Evolutionary conservation across 768 basidiomycete species (phyloP).

Genomic region (Rhizopogon vesiculosus): DNA sequence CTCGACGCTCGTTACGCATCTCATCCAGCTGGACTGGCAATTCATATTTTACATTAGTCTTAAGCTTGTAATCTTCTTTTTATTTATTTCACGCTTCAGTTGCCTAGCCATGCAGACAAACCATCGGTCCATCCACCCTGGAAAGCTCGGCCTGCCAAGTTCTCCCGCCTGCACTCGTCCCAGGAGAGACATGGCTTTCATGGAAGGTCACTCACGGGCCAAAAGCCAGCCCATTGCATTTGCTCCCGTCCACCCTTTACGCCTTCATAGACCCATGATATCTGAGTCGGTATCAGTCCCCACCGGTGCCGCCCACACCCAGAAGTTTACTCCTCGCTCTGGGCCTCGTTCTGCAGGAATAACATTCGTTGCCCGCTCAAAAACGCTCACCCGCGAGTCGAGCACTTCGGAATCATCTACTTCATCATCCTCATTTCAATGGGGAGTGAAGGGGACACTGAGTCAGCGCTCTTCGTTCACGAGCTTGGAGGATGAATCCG

Average conservation of each 20-base stretch:
- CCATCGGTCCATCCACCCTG: neutral
- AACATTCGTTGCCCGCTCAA: neutral
- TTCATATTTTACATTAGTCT: neutral
- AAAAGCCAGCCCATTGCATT: neutral
- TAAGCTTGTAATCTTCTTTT: neutral
- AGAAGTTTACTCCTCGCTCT: neutral
- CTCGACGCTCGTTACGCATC: conserved; percentile 1
- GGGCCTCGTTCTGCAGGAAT: neutral
- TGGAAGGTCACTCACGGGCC: neutral
- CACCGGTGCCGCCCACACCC: neutral
- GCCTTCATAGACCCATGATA: conserved; percentile 17
- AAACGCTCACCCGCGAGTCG: neutral
- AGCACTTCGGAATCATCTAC: conserved; percentile 14
- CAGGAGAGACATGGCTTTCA: neutral
- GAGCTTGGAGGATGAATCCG: conserved; percentile 38
- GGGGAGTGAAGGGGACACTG: conserved; percentile 27
- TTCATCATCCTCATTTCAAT: conserved; percentile 32
- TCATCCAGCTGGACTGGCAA: conserved; percentile 21
- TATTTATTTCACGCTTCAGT: neutral
- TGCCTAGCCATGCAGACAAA: conserved; percentile 2
- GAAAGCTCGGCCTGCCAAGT: conserved; percentile 9
- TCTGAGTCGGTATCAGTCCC: conserved; percentile 6
- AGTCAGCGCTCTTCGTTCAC: conserved; percentile 38
- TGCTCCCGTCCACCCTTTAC: conserved; percentile 14
- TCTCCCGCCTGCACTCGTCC: conserved; percentile 7